Conservation (phyloP, 805 yeast genomes). For the Saccharomycopsis vini region DNA sequence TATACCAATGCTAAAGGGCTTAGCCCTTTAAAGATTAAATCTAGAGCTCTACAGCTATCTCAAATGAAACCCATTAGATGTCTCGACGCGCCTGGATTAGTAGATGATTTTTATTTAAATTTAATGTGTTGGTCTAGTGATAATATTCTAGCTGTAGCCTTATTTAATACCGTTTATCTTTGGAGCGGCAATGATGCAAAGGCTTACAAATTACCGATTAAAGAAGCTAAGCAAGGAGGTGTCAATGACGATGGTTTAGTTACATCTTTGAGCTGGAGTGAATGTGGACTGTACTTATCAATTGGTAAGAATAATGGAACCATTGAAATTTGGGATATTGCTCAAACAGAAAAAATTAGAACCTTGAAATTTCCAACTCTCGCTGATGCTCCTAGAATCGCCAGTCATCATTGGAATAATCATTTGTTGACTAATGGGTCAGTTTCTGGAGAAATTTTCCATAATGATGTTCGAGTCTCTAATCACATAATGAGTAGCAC, state of each 20-base stretch:
- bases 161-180: constrained; percentile 72
- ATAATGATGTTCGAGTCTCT: constrained; percentile 87
- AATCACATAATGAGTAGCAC: constrained; percentile 66
- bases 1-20: too few relatives aligned
- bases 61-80: too few relatives aligned
- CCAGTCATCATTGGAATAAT: constrained; percentile 75
- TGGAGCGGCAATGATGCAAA: constrained; percentile 86
- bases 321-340: constrained; percentile 90
- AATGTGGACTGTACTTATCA: constrained; percentile 77
- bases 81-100: constrained; percentile 88
- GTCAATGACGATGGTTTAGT: constrained; percentile 46
- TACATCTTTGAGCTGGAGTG: constrained; percentile 83
- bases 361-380: constrained; percentile 64
- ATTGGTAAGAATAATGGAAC: constrained; percentile 78
- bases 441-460: constrained; percentile 73
- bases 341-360: constrained; percentile 60
- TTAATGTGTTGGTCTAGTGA: constrained; percentile 79
- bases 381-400: constrained; percentile 57
- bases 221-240: too few relatives aligned
- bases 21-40: too few relatives aligned
- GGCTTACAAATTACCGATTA: constrained; percentile 60
- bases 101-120: constrained; percentile 87
- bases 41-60: too few relatives aligned
- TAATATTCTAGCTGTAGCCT: constrained; percentile 78
- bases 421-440: constrained; percentile 77